Base-by-base conservation (phyloP, 2,329 filamentous ascomycete genomes). In the Fusarium xyrophilum region DNA sequence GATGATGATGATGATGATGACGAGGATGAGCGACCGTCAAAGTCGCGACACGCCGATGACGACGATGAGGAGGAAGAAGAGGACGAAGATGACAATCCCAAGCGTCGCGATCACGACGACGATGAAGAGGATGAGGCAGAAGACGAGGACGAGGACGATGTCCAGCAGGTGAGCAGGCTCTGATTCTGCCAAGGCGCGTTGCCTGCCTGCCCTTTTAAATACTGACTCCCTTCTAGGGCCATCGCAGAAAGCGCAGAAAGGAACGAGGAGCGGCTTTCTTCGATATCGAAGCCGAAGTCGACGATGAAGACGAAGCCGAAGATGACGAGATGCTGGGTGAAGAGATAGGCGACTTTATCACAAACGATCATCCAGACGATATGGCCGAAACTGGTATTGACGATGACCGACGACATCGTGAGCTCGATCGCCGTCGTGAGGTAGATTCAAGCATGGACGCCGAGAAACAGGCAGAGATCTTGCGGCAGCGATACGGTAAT, bases 231-330 rank as follows among this genome's bases (percentile, higher is more conserved):
- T 40, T 42, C n/a, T 60, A 88, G 86, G 82, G 84, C 60, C 86
- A 93, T 75, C 92, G 92, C 59, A 88, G 91, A 73, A 98, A 98
- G 80, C 91, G 94, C 60, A 90, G 89, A 78, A 88, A 88, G 77
- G 89, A 91, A 69, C 86, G 87, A 69, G 88, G 93, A 68, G 92
- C 93, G 73, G 90, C 91, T 75, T 97, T 97, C 88, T 89, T 99
- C 81, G 96, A 99, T 88, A 93, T 95, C 75, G 96, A 99, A 84
- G 96, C 96, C 78, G 96, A 97, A 81, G 96, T 99, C 72, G 96
- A 98, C 76, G 96, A 97, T 68, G 93, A 97, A 73, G 93, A 97
- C 73, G 92, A 93, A 71, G 90, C 87, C 70, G 92, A 92, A 65
- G 93, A 97, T 69, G 93, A 96, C 53, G 95, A 97, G 72, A 93